Conservation (phyloP, 768 basidiomycete species). For the Lactarius hatsudake region DNA sequence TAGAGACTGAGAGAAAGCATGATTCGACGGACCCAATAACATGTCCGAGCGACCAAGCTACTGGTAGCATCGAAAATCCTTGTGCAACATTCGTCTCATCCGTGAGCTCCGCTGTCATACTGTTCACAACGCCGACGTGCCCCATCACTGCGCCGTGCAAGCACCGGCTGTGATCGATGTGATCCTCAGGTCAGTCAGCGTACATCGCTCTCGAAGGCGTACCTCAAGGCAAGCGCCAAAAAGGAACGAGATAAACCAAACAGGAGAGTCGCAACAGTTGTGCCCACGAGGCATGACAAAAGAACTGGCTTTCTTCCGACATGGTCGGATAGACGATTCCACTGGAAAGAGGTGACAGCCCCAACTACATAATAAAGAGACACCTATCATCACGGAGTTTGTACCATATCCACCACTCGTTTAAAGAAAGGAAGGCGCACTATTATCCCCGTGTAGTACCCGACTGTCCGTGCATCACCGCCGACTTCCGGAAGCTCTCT, state of each 20-base stretch:
- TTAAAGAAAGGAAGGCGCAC: background rate
- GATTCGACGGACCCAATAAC: constrained; percentile 17
- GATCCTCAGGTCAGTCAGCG: background rate
- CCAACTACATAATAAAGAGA: background rate
- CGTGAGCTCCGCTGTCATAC: background rate
- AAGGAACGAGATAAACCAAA: background rate
- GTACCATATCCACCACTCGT: background rate
- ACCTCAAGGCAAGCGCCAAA: background rate
- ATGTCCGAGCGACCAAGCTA: background rate
- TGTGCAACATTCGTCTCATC: background rate
- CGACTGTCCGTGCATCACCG: background rate
- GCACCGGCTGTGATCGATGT: background rate
- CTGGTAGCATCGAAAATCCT: too few relatives aligned
- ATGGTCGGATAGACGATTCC: background rate
- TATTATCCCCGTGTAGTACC: background rate
- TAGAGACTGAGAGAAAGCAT: too few relatives aligned
- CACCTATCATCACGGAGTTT: background rate
- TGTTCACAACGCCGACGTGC: background rate
- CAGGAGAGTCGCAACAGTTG: background rate
- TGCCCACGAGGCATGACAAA: background rate
- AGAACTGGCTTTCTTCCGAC: background rate
- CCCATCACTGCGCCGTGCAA: background rate
- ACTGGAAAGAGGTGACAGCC: background rate
- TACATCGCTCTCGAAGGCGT: background rate
- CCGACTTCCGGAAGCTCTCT: background rate